Evolutionary conservation across 2,329 filamentous ascomycete genomes (phyloP), one percentile per base, ranked within the genome.

Genomic region (Colletotrichum lupini): DNA sequence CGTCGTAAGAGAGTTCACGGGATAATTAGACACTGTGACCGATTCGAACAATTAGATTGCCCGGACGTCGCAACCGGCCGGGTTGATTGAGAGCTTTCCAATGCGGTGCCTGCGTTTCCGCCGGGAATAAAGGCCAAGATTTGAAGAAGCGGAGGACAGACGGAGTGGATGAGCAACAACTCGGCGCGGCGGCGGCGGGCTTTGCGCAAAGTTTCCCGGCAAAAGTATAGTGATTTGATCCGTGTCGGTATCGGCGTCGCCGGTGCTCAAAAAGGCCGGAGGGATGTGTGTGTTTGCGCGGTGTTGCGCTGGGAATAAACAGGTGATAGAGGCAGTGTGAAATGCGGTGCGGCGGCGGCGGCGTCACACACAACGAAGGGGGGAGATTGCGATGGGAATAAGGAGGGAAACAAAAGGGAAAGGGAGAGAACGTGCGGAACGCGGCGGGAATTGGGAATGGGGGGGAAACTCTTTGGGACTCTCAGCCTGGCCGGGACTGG

Each of bases 231-330:
- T 49, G 3, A n/a, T 11, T n/a, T 19, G 42, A n/a, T 49, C 42
- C 19, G 42, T 46, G 42, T 46, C 42, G 19, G 42, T 49, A 1
- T 46, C 35, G 35, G 32, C 28, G 14, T 24, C 24, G 59, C 58
- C 42, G 52, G 59, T n/a, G 67, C 55, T 8, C 67, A 57, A 26
- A 30, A 24, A 16, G 35, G 12, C 62, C 65, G 65, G 52, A 58
- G 42, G 42, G 24, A 28, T 24, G 42, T 30, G 30, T 37, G 35
- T 42, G 35, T 28, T 46, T 24, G 62, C 37, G 58, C 52, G 53
- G 62, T 52, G 62, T 68, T 72, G 66, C 66, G 37, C 71, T 75
- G 74, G 74, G 67, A 75, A 75, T 75, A 74, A 75, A 67, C 74
- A 64, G 74, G 74, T 46, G 71, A 75, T 72, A 71, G 74, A 49